Percentiles rank a stretch among this genome's conserved stretches.
These are phyloP conservation scores for Boletus bicolor DNA, from an alignment of 768 basidiomycete genomes.

Conservation along the genomic window DNA sequence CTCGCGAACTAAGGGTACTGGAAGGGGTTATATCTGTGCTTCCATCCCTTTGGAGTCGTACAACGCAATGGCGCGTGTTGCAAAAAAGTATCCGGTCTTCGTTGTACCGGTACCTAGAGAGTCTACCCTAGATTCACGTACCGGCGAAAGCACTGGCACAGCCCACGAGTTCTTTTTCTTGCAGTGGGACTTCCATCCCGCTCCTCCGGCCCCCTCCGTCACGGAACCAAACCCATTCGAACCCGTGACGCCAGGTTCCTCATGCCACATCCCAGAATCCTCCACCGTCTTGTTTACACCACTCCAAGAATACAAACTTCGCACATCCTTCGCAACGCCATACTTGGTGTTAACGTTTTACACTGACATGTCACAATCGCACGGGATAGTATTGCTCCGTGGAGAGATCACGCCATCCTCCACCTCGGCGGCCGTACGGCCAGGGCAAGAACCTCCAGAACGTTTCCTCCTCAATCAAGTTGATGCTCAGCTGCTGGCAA, in stretches of 20 bases:
- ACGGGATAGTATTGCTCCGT: slow-evolving; percentile 80
- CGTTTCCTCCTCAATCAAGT: slow-evolving; percentile 66
- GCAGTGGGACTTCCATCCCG: slow-evolving; percentile 85
- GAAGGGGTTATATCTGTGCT: slow-evolving; percentile 84
- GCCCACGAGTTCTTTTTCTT: slow-evolving; percentile 82
- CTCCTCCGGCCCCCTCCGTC: slow-evolving; percentile 57
- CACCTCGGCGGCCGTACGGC: slow-evolving; percentile 32
- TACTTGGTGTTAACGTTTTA: slow-evolving; percentile 90
- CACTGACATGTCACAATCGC: slow-evolving; percentile 78
- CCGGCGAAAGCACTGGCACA: slow-evolving; percentile 30
- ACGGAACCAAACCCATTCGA: slow-evolving; percentile 44
- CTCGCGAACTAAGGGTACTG: slow-evolving; percentile 73
- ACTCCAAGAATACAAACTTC: slow-evolving; percentile 87
- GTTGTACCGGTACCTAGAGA: slow-evolving; percentile 75
- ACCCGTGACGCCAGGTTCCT: slow-evolving; percentile 24
- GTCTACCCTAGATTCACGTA: slow-evolving; percentile 22
- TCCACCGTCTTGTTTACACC: slow-evolving; percentile 91
- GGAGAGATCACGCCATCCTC: slow-evolving; percentile 85
- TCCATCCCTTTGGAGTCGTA: slow-evolving; percentile 73
- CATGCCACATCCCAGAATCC: slow-evolving; percentile 42
- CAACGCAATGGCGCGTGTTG: slow-evolving; percentile 60
- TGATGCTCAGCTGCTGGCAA: slow-evolving; percentile 79
- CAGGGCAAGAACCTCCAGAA: slow-evolving; percentile 25
- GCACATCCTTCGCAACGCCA: slow-evolving; percentile 82
- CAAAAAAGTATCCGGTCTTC: slow-evolving; percentile 70